A percentile compares a stretch with the other conserved stretches of the same genome.
These are phyloP conservation scores for Aspergillaceae sp. DNA, from an alignment of 2,329 filamentous ascomycete species.

Conservation along the genomic window DNA sequence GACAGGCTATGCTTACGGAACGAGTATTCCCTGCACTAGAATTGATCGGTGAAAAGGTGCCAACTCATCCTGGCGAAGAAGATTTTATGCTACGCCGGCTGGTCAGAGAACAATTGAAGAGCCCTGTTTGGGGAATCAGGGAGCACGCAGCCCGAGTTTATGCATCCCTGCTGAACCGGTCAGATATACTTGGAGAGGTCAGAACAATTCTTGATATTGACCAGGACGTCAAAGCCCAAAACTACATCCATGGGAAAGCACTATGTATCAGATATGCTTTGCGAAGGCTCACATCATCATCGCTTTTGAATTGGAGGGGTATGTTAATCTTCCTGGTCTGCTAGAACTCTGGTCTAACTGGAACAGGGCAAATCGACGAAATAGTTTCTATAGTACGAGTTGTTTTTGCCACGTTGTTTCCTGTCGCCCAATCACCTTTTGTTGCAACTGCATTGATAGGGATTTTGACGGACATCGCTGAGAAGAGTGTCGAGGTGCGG, in stretches of 20 bases:
- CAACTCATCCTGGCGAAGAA: slow-evolving; percentile 23
- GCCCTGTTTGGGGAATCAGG: slow-evolving; percentile 38
- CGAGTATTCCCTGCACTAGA: slow-evolving; percentile 40
- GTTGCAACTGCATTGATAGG: slow-evolving; percentile 29
- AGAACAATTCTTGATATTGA: slow-evolving; percentile 15
- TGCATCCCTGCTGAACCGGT: slow-evolving; percentile 28
- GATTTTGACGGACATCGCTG: slow-evolving; percentile 28
- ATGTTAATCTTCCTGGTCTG: slow-evolving; percentile 3
- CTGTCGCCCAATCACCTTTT: slow-evolving; percentile 24
- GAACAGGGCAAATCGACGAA: slow-evolving; percentile 21
- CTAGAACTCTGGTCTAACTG: not conserved
- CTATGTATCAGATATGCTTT: slow-evolving; percentile 33
- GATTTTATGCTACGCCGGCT: slow-evolving; percentile 24
- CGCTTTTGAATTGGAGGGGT: slow-evolving; percentile 28
- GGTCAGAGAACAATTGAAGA: slow-evolving; percentile 32
- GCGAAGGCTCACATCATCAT: slow-evolving; percentile 25
- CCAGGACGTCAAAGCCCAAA: slow-evolving; percentile 17
- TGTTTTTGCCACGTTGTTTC: slow-evolving; percentile 19
- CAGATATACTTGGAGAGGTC: slow-evolving; percentile 24
- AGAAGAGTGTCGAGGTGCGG: slow-evolving; percentile 22
- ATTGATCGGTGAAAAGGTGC: slow-evolving; percentile 37
- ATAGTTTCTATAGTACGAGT: slow-evolving; percentile 17
- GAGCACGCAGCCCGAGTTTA: slow-evolving; percentile 40
- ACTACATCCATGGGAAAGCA: slow-evolving; percentile 33
- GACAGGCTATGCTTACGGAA: slow-evolving; percentile 30